Conservation (phyloP, 2,329 filamentous ascomycete species). For the Arthrobotrys sinensis region DNA sequence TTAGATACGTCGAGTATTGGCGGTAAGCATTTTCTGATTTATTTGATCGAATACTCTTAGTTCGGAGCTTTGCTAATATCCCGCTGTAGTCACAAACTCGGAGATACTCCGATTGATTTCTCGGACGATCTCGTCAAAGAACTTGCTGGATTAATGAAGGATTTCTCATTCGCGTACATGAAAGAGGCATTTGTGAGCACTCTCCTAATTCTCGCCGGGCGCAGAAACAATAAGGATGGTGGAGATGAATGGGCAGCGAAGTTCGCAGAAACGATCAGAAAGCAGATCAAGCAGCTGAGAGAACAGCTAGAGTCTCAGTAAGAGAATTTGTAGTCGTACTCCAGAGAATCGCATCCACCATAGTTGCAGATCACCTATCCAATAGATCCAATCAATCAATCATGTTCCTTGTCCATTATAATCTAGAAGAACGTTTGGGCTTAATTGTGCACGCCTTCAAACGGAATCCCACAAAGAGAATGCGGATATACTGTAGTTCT, state of each 20-base stretch:
- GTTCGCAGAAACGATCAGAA: constrained; percentile 76
- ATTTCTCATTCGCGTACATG: constrained; percentile 80
- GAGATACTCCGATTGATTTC: constrained; percentile 74
- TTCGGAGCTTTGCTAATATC: neutral
- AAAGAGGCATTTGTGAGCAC: constrained; percentile 79
- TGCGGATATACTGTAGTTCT: too few species aligned
- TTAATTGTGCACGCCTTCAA: too few species aligned
- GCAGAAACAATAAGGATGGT: constrained; percentile 62
- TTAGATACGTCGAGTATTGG: constrained; percentile 77
- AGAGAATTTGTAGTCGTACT: neutral
- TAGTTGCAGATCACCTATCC: neutral
- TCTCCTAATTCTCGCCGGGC: constrained; percentile 73
- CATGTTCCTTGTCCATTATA: too few species aligned
- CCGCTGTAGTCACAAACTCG: constrained; percentile 67
- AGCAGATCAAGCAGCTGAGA: constrained; percentile 75
- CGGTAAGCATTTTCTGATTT: constrained; percentile 68
- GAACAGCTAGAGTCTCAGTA: constrained; percentile 72
- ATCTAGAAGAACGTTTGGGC: too few species aligned
- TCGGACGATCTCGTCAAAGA: constrained; percentile 73
- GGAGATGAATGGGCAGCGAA: constrained; percentile 63
- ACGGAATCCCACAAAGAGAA: too few species aligned
- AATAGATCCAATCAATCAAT: neutral
- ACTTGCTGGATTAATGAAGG: constrained; percentile 76
- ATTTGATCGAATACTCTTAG: neutral
- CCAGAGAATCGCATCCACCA: neutral